Evolutionary conservation across 805 yeast genomes (phyloP).

Genomic region (Candida ortonii): DNA sequence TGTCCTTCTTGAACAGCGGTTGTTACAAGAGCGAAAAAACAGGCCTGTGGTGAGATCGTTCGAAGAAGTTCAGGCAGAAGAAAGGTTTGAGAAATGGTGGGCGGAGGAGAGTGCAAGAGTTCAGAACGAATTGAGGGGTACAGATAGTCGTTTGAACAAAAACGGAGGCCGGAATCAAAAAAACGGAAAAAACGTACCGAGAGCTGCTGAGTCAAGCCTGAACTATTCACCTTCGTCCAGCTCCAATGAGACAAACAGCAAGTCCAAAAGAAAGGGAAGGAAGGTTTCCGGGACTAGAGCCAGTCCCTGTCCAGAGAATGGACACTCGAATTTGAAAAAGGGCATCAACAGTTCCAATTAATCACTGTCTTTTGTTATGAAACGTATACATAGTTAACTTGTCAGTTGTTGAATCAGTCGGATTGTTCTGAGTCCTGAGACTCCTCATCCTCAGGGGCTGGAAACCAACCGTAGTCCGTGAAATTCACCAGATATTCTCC

Average conservation of each 20-base stretch:
- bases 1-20: slow-evolving; percentile 24
- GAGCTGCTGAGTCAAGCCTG: no score
- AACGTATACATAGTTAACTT: no score
- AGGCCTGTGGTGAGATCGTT: slow-evolving; percentile 38
- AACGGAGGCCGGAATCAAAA: slow-evolving; percentile 1
- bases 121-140: slow-evolving; percentile 39
- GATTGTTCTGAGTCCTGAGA: no score
- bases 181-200: slow-evolving; percentile 5
- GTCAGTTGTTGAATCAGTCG: no score
- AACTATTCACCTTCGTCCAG: no score
- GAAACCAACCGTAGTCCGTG: slow-evolving; percentile 66
- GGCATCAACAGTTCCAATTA: no score
- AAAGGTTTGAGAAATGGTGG: slow-evolving; percentile 89
- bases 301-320: no score
- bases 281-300: no score
- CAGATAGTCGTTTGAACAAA: slow-evolving; percentile 8
- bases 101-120: slow-evolving; percentile 68
- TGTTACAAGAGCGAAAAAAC: slow-evolving; percentile 27
- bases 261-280: no score
- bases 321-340: no score
- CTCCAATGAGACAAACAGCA: no score
- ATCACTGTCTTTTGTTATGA: no score
- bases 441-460: slow-evolving; percentile 31
- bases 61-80: slow-evolving; percentile 75
- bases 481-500: slow-evolving; percentile 40